Base-by-base conservation (phyloP, 768 basidiomycete genomes). In the Termitomyces titanicus region DNA sequence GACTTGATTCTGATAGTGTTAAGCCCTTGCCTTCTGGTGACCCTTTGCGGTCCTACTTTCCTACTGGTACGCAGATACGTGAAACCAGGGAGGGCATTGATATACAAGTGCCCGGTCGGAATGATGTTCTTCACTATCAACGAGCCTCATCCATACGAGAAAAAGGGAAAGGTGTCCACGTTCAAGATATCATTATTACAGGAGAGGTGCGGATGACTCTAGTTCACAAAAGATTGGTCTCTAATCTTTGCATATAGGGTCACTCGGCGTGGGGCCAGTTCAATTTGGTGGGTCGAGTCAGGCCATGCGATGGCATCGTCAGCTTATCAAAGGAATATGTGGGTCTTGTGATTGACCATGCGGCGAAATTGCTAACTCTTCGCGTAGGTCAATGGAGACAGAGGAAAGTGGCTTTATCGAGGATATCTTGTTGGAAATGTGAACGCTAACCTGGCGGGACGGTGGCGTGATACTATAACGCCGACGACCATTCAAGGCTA, bases 211-310 rank as follows among this genome's bases (percentile, higher is more conserved):
- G 69, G n/a, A 47, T 18, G 22, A 7, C 22, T 9, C 25, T 45
- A n/a, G 9, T 27, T n/a, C 20, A n/a, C 13, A 29, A 12, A n/a
- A 33, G 17, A 11, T 3, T 52, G 8, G 7, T 17, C 13, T 40
- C 24, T 31, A 38, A n/a, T 39, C 25, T 46, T 22, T 33, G 24
- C 12, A 13, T 53, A 25, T 58, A 92, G 89, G 92, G 92, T 5
- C 93, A 94, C 70, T 94, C 92, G 8, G 85, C 91, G 13, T 95
- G 92, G 92, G 92, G 93, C 22, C 85, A 90, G 60, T 95, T 94
- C 70, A 85, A 78, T 55, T 68, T 95, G 24, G 72, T 86, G 3
- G 92, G 93, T 35, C 81, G 92, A 17, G 79, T 95, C n/a, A 75
- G 93, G 53, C 81, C 86, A 15, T 83, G 80, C 63, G 92, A 94